A percentile compares a stretch with the other conserved stretches of the same genome.
These are phyloP conservation scores for Rasamsonia emersonii DNA, from an alignment of 2,329 filamentous ascomycete species.

Conservation along the genomic window DNA sequence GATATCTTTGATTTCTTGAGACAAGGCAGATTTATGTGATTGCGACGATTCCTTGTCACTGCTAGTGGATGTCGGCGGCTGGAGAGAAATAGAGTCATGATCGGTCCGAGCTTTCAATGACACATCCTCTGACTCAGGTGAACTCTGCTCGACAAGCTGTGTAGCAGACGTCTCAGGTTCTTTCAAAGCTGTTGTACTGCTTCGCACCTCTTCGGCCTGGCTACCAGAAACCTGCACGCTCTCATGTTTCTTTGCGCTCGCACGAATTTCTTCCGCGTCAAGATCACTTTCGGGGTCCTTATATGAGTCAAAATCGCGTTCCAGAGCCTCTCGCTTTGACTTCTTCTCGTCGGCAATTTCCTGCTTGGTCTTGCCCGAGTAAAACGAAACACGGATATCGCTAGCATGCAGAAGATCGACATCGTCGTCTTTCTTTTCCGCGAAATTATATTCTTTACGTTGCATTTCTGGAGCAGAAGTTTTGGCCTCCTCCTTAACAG, in stretches of 20 bases:
- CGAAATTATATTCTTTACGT: too few species aligned
- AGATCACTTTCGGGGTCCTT: slow-evolving; percentile 10
- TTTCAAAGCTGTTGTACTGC: too few species aligned
- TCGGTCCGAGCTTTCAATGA: too few species aligned
- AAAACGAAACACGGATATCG: slow-evolving; percentile 27
- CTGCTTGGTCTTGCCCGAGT: slow-evolving; percentile 13
- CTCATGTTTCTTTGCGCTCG: slow-evolving; percentile 13
- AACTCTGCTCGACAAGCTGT: too few species aligned
- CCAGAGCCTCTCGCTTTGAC: slow-evolving; percentile 12
- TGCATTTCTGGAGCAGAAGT: background rate
- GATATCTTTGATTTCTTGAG: slow-evolving; percentile 12
- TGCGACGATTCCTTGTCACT: too few species aligned
- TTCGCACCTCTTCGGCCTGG: too few species aligned
- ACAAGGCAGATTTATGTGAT: too few species aligned
- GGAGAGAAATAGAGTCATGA: too few species aligned
- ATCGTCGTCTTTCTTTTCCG: slow-evolving; percentile 18
- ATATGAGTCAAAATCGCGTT: slow-evolving; percentile 14
- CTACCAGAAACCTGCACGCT: too few species aligned
- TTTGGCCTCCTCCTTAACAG: background rate
- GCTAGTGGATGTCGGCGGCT: too few species aligned
- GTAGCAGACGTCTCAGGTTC: too few species aligned
- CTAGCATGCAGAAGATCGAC: slow-evolving; percentile 26
- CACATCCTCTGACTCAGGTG: slow-evolving; percentile 6
- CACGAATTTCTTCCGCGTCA: slow-evolving; percentile 15
- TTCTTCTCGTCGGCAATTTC: slow-evolving; percentile 13